A percentile compares a stretch with the other conserved stretches of the same genome.
phyloP scores from a whole-genome alignment of 2,329 filamentous ascomycete species.

The Fusarium ramigenum region DNA sequence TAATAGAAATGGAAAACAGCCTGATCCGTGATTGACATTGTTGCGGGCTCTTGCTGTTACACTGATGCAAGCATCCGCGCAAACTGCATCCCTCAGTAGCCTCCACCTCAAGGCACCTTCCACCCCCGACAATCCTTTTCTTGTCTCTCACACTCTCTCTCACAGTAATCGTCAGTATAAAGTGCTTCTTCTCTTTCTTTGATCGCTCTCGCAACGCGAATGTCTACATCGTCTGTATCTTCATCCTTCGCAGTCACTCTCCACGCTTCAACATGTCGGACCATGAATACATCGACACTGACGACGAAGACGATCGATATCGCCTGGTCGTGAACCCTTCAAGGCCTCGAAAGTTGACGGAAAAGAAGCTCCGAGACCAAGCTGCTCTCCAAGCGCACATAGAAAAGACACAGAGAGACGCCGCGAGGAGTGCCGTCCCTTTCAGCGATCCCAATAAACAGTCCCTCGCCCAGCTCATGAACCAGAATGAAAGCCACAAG shows the following conservation, averaged over 20 bases:
- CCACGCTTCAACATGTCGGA: not conserved
- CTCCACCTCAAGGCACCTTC: not conserved
- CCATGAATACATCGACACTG: conserved; percentile 23
- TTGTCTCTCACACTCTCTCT: not conserved
- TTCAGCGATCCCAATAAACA: conserved; percentile 43
- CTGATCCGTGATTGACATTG: too few relatives aligned
- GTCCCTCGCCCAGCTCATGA: conserved; percentile 47
- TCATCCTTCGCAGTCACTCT: not conserved
- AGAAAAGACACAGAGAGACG: conserved; percentile 49
- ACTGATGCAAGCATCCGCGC: not conserved
- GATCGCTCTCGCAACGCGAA: not conserved
- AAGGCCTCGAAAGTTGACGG: conserved; percentile 51
- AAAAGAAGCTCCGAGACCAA: conserved; percentile 61
- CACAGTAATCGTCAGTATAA: not conserved
- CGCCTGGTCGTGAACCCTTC: conserved; percentile 44
- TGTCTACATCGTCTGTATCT: not conserved
- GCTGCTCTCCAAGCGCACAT: conserved; percentile 59
- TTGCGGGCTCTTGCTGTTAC: not conserved
- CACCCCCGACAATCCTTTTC: not conserved
- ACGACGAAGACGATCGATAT: conserved; percentile 43
- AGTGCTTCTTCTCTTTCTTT: not conserved
- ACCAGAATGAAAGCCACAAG: conserved; percentile 51
- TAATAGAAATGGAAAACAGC: too few relatives aligned
- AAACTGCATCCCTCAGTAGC: not conserved
- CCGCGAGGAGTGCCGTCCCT: conserved; percentile 42